A percentile compares a stretch with the other conserved stretches of the same genome.
phyloP scores from a whole-genome alignment of 345 rosid genomes.

The Populus deltoides region DNA sequence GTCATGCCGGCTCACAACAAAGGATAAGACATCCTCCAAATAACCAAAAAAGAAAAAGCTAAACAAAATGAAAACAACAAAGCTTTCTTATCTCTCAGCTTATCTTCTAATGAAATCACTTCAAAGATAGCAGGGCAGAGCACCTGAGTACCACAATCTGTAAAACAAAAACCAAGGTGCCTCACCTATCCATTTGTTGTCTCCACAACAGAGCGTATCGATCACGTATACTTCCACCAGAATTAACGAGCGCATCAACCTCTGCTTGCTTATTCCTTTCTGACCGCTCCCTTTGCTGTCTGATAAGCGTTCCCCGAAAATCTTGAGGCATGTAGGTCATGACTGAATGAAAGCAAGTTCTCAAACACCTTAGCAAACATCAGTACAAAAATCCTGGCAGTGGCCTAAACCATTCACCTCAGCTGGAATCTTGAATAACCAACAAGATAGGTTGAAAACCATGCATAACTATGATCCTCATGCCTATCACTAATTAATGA shows the following conservation, averaged over 20 bases:
- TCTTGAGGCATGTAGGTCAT: conserved; percentile 99
- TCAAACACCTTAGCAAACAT: background rate
- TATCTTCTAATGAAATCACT: background rate
- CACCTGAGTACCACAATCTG: background rate
- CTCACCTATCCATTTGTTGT: conserved; percentile 95
- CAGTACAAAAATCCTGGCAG: background rate
- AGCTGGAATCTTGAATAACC: background rate
- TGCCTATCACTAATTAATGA: background rate
- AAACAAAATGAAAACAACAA: background rate
- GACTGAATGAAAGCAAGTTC: conserved; percentile 57
- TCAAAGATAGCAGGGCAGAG: background rate
- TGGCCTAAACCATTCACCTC: background rate
- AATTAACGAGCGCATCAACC: conserved; percentile 72
- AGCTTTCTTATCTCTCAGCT: background rate
- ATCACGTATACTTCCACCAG: conserved; percentile 79
- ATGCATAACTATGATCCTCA: background rate
- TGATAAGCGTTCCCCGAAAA: conserved; percentile 83
- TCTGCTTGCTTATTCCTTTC: conserved; percentile 97
- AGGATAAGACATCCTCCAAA: background rate
- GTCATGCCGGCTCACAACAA: background rate
- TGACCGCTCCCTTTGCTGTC: conserved; percentile 91
- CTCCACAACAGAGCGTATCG: conserved; percentile 83
- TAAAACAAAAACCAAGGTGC: conserved; percentile 14
- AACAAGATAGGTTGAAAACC: background rate
- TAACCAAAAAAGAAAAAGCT: background rate